A percentile compares a stretch with the other conserved stretches of the same genome.
Conservation (phyloP, 2,329 filamentous ascomycete species). For the Rachicladosporium sp. region DNA sequence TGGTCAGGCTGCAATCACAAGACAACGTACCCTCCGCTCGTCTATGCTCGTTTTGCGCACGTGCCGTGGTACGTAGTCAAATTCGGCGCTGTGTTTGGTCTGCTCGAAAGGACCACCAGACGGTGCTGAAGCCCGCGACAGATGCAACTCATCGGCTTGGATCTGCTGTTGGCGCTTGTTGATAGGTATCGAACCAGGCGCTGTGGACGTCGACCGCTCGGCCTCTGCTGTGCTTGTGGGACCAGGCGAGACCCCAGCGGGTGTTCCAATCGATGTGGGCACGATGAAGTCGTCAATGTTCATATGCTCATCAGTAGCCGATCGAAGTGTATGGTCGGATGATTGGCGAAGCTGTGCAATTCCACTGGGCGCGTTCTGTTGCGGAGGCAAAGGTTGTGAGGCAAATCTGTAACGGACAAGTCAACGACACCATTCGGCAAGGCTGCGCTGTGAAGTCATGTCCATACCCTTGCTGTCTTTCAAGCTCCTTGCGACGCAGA, state of each 20-base stretch:
- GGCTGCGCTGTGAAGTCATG: background rate
- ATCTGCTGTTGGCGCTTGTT: constrained; percentile 66
- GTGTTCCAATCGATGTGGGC: constrained; percentile 54
- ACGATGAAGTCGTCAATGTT: constrained; percentile 87
- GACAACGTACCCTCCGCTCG: constrained; percentile 58
- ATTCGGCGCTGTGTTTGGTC: constrained; percentile 49
- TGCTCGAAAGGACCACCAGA: constrained; percentile 40
- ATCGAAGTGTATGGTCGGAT: constrained; percentile 32
- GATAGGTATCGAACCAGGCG: constrained; percentile 61
- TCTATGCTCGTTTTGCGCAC: constrained; percentile 82
- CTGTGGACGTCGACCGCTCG: constrained; percentile 11
- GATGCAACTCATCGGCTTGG: constrained; percentile 45
- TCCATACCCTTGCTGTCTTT: constrained; percentile 19
- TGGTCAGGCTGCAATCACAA: background rate
- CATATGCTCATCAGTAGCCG: constrained; percentile 55
- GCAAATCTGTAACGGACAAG: constrained; percentile 9
- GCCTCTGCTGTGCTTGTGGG: constrained; percentile 15
- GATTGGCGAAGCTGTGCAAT: constrained; percentile 79
- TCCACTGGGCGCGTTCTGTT: constrained; percentile 58
- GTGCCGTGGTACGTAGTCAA: constrained; percentile 66
- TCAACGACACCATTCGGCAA: constrained; percentile 6
- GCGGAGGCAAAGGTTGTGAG: constrained; percentile 6
- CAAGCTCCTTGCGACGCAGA: constrained; percentile 39
- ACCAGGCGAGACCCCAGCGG: constrained; percentile 33
- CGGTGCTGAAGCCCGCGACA: constrained; percentile 49